Evolutionary conservation across 441 rosid genomes (phyloP).

Genomic region (Oxalis stricta): DNA sequence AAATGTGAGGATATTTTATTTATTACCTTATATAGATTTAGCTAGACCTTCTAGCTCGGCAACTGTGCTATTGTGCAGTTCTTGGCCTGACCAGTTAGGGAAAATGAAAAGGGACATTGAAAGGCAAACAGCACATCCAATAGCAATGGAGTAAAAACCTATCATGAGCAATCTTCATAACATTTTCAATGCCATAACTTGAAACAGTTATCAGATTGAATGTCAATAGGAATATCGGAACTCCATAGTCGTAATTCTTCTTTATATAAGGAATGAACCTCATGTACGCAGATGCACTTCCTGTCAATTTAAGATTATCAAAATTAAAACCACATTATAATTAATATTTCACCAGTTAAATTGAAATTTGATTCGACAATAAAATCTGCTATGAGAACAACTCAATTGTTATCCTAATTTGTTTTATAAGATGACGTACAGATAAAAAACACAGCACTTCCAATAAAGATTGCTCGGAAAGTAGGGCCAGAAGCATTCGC

Average conservation of each 20-base stretch:
- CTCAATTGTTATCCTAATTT: too few relatives aligned
- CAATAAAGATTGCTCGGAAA: slow-evolving; percentile 59
- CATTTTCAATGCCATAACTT: slow-evolving; percentile 50
- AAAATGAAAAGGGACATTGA: slow-evolving; percentile 51
- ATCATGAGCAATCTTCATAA: slow-evolving; percentile 50
- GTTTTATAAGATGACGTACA: too few relatives aligned
- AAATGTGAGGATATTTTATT: not conserved
- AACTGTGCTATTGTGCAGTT: slow-evolving; percentile 59
- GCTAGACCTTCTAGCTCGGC: slow-evolving; percentile 69
- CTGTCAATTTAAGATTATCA: slow-evolving; percentile 30
- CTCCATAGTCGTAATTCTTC: slow-evolving; percentile 77
- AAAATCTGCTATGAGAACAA: too few relatives aligned
- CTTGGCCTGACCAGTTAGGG: slow-evolving; percentile 85
- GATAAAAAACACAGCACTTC: slow-evolving; percentile 45
- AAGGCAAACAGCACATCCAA: slow-evolving; percentile 66
- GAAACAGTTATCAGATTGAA: slow-evolving; percentile 71
- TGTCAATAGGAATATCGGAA: slow-evolving; percentile 72
- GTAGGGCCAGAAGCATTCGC: slow-evolving; percentile 37
- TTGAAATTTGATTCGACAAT: too few relatives aligned
- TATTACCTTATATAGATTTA: slow-evolving; percentile 51
- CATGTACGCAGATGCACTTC: slow-evolving; percentile 53
- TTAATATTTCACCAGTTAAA: not conserved
- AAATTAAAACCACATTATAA: not conserved
- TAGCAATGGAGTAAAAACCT: slow-evolving; percentile 52
- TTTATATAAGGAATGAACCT: slow-evolving; percentile 72